Evolutionary conservation across 306 rosid species (phyloP).

Genomic region (Inga laurina): DNA sequence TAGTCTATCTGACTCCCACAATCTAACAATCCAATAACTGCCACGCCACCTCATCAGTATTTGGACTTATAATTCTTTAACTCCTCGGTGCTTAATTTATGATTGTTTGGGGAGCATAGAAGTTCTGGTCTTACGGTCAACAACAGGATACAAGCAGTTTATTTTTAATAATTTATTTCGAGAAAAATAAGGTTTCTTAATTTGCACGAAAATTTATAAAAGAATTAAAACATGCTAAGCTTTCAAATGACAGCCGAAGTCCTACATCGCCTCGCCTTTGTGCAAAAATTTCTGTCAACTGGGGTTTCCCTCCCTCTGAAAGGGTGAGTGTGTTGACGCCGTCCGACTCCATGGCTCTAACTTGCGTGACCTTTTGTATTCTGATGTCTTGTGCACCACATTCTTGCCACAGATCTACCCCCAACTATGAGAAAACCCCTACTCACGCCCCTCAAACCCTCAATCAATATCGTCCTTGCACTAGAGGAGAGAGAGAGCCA

Average conservation of each 20-base stretch:
- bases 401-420: no score
- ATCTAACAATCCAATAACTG: neutral
- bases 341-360: no score
- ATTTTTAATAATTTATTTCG: neutral
- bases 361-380: no score
- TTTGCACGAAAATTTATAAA: neutral
- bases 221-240: neutral
- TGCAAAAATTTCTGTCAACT: no score
- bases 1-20: neutral
- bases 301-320: no score
- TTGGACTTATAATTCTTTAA: neutral
- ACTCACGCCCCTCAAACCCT: no score
- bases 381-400: no score
- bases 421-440: no score
- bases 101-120: neutral
- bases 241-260: neutral
- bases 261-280: no score
- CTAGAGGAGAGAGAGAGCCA: no score
- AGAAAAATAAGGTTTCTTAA: neutral
- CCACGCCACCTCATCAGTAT: neutral
- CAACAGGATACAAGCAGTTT: neutral
- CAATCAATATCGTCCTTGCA: no score
- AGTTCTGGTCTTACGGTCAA: neutral
- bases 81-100: neutral
- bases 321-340: no score